These are phyloP conservation scores for Astrothelium macrocarpum DNA, from an alignment of 495 filamentous ascomycete species.

Conservation along the genomic window DNA sequence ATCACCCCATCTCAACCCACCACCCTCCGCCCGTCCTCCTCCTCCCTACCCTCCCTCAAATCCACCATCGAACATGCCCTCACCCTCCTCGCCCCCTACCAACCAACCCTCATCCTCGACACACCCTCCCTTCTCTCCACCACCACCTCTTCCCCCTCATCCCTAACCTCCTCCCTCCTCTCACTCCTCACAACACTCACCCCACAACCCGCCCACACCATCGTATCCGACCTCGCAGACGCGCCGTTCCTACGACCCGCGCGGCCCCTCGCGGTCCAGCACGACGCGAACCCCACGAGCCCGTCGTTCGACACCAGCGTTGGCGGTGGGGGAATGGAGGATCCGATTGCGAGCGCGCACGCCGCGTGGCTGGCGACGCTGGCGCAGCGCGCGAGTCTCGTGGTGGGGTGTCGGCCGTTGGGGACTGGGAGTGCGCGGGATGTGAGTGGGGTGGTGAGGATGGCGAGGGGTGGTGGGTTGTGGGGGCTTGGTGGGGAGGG, in stretches of 20 bases:
- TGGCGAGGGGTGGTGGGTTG: conserved; percentile 43
- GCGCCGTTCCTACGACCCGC: conserved; percentile 42
- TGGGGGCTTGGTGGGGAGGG: conserved; percentile 29
- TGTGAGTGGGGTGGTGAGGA: conserved; percentile 76
- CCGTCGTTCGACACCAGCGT: conserved; percentile 4
- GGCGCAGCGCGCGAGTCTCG: conserved; percentile 61
- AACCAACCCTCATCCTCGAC: conserved; percentile 37
- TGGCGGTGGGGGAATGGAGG: conserved; percentile 21
- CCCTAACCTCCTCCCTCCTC: not conserved
- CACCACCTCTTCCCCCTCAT: conserved; percentile 21
- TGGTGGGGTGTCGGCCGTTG: conserved; percentile 60
- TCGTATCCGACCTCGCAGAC: conserved; percentile 54
- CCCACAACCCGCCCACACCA: conserved; percentile 36
- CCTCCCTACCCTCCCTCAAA: conserved; percentile 11
- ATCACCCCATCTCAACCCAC: not conserved
- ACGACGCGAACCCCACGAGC: too few relatives aligned
- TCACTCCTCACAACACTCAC: conserved; percentile 7
- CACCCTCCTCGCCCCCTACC: conserved; percentile 12
- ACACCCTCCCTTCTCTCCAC: conserved; percentile 43
- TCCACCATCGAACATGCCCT: conserved; percentile 16
- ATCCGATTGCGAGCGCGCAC: conserved; percentile 26
- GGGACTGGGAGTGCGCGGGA: conserved; percentile 78
- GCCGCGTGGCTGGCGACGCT: conserved; percentile 54
- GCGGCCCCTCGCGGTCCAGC: not conserved
- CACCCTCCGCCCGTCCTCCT: not conserved